Conservation (phyloP, 1,284 basidiomycete species). For the Abortiporus biennis region DNA sequence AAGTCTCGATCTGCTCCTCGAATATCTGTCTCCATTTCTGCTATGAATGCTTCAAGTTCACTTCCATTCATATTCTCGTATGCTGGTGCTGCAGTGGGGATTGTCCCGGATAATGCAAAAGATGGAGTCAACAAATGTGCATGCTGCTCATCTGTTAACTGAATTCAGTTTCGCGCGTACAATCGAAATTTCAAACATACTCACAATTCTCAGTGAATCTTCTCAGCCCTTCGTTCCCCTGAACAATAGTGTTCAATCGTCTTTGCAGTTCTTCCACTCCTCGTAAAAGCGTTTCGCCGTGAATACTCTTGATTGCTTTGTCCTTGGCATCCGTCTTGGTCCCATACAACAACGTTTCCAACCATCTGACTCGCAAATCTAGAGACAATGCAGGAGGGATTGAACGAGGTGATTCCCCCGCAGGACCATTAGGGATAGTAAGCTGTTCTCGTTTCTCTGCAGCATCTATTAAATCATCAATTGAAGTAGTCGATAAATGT, state of each 20-base stretch:
- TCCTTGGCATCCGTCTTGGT: constrained; percentile 39
- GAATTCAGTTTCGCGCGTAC: neutral
- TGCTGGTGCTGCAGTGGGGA: constrained; percentile 41
- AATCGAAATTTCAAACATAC: constrained; percentile 18
- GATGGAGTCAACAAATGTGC: constrained; percentile 65
- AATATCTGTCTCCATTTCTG: constrained; percentile 77
- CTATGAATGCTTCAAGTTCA: constrained; percentile 63
- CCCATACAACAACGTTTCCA: constrained; percentile 69
- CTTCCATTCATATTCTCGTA: constrained; percentile 59
- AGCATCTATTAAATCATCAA: constrained; percentile 17
- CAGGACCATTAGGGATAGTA: too few species aligned
- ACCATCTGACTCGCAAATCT: constrained; percentile 67
- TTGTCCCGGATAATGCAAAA: constrained; percentile 58
- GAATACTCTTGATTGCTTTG: constrained; percentile 29
- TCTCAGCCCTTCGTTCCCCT: constrained; percentile 62
- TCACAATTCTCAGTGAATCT: constrained; percentile 70
- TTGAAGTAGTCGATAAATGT: constrained; percentile 12
- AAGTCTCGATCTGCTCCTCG: constrained; percentile 74
- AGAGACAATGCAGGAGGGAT: constrained; percentile 63
- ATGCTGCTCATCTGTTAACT: constrained; percentile 62
- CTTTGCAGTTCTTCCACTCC: constrained; percentile 57
- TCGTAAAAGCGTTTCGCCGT: constrained; percentile 39
- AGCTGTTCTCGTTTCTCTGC: constrained; percentile 11
- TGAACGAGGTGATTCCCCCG: constrained; percentile 21
- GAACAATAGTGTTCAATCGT: constrained; percentile 47